phyloP scores from a whole-genome alignment of 2,329 filamentous ascomycete species.

The Pseudocercospora eumusae region DNA sequence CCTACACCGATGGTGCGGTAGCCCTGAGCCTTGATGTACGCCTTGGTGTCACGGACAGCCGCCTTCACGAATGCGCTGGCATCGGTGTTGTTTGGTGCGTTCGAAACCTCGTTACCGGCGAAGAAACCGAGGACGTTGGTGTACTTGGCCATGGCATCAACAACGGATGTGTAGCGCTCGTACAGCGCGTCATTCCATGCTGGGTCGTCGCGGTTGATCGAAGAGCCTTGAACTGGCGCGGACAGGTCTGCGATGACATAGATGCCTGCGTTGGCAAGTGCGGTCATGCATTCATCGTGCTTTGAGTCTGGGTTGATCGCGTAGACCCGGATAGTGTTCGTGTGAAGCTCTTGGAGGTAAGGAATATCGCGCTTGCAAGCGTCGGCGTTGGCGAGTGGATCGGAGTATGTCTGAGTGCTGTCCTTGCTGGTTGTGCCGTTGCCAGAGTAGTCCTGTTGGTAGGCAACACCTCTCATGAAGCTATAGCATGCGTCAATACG shows the following conservation, averaged over 20 bases:
- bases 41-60: constrained; percentile 92
- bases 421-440: constrained; percentile 47
- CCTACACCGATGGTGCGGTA: constrained; percentile 84
- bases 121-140: constrained; percentile 96
- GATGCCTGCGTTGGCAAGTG: constrained; percentile 82
- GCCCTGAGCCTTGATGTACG: constrained; percentile 79
- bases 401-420: constrained; percentile 61
- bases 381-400: constrained; percentile 74
- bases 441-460: constrained; percentile 71
- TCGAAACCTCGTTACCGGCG: constrained; percentile 95
- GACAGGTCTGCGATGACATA: constrained; percentile 92
- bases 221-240: constrained; percentile 65
- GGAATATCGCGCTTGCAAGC: constrained; percentile 84
- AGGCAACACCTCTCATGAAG: constrained; percentile 91
- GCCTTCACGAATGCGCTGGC: constrained; percentile 97
- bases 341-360: constrained; percentile 72
- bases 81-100: constrained; percentile 81
- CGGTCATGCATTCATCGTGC: constrained; percentile 81
- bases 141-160: constrained; percentile 80
- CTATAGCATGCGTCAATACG: constrained; percentile 40
- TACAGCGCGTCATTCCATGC: constrained; percentile 78
- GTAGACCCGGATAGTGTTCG: constrained; percentile 94
- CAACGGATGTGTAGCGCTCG: constrained; percentile 76
- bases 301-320: constrained; percentile 78
- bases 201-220: constrained; percentile 81